phyloP scores from a whole-genome alignment of 1,284 basidiomycete species.

The Cutaneotrichosporon sp. region DNA sequence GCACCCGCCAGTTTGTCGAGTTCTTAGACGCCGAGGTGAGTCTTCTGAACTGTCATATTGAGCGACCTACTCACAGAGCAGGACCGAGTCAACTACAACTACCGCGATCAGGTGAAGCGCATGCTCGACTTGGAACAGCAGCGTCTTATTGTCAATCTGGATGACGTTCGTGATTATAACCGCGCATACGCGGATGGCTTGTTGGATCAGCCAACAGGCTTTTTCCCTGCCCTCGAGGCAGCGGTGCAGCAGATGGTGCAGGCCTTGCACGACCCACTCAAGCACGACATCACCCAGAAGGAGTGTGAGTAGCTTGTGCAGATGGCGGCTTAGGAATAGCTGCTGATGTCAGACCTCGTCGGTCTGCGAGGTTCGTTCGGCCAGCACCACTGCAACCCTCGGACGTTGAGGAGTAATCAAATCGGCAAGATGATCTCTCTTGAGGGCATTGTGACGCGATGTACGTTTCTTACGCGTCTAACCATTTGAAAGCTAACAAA shows the following conservation, averaged over 20 bases:
- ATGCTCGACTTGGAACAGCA: conserved; percentile 81
- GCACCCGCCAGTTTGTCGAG: conserved; percentile 74
- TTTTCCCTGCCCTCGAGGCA: conserved; percentile 84
- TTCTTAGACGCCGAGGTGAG: conserved; percentile 76
- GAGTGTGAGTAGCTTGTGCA: conserved; percentile 45
- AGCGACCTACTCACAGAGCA: conserved; percentile 8
- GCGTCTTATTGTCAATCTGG: conserved; percentile 90
- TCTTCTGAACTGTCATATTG: neutral
- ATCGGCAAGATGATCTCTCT: conserved; percentile 94
- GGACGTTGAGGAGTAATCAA: conserved; percentile 80
- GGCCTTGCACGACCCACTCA: conserved; percentile 68
- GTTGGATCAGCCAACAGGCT: conserved; percentile 81
- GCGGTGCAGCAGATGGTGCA: conserved; percentile 73
- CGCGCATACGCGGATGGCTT: conserved; percentile 67
- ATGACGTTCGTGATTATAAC: conserved; percentile 91
- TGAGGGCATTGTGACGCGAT: conserved; percentile 97
- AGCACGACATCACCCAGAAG: conserved; percentile 75
- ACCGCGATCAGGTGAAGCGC: conserved; percentile 75
- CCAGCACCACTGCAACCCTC: conserved; percentile 94
- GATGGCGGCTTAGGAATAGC: too few relatives aligned
- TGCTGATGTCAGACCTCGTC: conserved; percentile 53
- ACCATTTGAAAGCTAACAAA: neutral
- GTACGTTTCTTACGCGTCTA: conserved; percentile 47
- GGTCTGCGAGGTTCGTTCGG: conserved; percentile 99
- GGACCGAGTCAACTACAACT: conserved; percentile 56